These are phyloP conservation scores for Firmiana major DNA, from an alignment of 345 rosid genomes.

Conservation along the genomic window DNA sequence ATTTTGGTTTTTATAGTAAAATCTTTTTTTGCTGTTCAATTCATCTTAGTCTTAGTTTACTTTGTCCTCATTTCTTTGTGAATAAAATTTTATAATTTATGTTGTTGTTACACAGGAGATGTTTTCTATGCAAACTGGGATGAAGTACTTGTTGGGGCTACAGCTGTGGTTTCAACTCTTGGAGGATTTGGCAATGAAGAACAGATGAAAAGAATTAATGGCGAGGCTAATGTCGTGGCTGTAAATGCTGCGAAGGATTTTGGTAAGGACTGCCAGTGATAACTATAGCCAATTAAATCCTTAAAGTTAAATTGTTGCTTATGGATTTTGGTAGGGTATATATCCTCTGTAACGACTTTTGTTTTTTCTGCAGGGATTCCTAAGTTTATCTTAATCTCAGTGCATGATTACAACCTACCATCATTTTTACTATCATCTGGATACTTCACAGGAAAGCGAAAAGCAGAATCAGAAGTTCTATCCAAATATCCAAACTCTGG, in stretches of 20 bases:
- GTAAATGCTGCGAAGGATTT: slow-evolving; percentile 80
- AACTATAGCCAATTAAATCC: not conserved
- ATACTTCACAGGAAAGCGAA: slow-evolving; percentile 88
- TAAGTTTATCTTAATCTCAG: slow-evolving; percentile 77
- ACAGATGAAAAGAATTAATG: slow-evolving; percentile 85
- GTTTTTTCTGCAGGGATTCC: slow-evolving; percentile 57
- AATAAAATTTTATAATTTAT: not conserved
- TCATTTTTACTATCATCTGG: slow-evolving; percentile 71
- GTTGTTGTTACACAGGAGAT: slow-evolving; percentile 52
- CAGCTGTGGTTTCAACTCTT: slow-evolving; percentile 82
- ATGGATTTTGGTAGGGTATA: not conserved
- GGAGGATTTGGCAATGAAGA: slow-evolving; percentile 94
- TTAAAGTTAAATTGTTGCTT: not conserved
- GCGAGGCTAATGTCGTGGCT: slow-evolving; percentile 78
- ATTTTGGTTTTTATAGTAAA: not conserved
- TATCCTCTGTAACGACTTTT: not conserved
- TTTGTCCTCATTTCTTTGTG: not conserved
- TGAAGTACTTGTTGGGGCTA: slow-evolving; percentile 88
- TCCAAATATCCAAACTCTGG: slow-evolving; percentile 83
- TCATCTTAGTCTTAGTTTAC: slow-evolving; percentile 3
- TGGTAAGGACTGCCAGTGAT: slow-evolving; percentile 40
- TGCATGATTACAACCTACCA: slow-evolving; percentile 89
- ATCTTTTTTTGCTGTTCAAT: not conserved
- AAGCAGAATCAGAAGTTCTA: slow-evolving; percentile 84
- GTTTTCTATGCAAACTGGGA: slow-evolving; percentile 93